Conservation (phyloP, 768 basidiomycete species). For the Rhizopogon sp. region DNA sequence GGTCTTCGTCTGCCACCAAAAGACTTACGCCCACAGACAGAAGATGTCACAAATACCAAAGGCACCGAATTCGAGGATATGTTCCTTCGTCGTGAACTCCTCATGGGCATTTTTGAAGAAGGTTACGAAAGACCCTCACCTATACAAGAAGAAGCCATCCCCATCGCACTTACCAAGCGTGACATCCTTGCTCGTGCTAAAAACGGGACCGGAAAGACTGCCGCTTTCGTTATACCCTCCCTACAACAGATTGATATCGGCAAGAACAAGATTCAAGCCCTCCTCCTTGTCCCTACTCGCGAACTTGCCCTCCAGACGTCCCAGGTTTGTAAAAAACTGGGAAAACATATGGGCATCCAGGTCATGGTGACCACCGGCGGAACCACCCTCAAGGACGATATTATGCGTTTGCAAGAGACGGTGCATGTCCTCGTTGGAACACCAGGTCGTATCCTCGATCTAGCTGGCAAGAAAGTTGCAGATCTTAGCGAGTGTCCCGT, state of each 20-base stretch:
- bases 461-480: slow-evolving; percentile 89
- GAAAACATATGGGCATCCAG: slow-evolving; percentile 92
- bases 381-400: slow-evolving; percentile 97
- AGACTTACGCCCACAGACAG: slow-evolving; percentile 92
- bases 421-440: slow-evolving; percentile 98
- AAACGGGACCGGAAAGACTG: slow-evolving; percentile 97
- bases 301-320: slow-evolving; percentile 97
- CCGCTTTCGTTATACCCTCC: slow-evolving; percentile 97
- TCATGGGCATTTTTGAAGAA: slow-evolving; percentile 99
- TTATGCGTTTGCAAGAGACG: slow-evolving; percentile 80
- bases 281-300: slow-evolving; percentile 96
- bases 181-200: slow-evolving; percentile 95
- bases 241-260: slow-evolving; percentile 86
- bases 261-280: slow-evolving; percentile 88
- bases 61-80: slow-evolving; percentile 96
- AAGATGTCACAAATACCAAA: slow-evolving; percentile 92
- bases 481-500: slow-evolving; percentile 92
- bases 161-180: slow-evolving; percentile 87
- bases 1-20: slow-evolving; percentile 83
- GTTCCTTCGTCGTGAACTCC: slow-evolving; percentile 85
- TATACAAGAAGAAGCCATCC: slow-evolving; percentile 99
- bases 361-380: slow-evolving; percentile 99
- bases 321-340: slow-evolving; percentile 97
- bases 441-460: slow-evolving; percentile 91
- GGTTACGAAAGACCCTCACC: slow-evolving; percentile 96